Evolutionary conservation across 176 grass and related monocot genomes (phyloP).

Genomic region (Ensete ventricosum): DNA sequence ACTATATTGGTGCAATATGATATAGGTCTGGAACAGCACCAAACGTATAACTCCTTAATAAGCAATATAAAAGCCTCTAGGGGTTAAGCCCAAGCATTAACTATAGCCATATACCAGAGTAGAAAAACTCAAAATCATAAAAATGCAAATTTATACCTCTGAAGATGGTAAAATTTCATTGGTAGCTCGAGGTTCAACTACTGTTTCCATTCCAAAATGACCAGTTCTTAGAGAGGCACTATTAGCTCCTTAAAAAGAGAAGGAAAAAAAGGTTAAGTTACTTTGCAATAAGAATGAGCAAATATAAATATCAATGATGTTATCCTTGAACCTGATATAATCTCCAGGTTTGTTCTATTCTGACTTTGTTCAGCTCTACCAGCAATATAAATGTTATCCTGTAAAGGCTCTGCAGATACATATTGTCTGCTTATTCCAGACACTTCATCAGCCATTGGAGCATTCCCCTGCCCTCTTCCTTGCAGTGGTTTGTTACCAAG

Average conservation of each 20-base stretch:
- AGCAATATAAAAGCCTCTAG: not conserved
- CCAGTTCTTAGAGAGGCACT: conserved; percentile 16
- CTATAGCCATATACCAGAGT: not conserved
- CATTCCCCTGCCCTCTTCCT: conserved; percentile 6
- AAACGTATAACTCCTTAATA: too few relatives aligned
- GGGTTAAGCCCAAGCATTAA: not conserved
- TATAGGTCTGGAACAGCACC: too few relatives aligned
- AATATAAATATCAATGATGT: not conserved
- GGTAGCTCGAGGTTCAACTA: conserved; percentile 17
- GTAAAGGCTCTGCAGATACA: conserved; percentile 19
- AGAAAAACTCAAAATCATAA: not conserved
- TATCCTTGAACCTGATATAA: conserved; percentile 29
- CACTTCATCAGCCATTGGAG: conserved; percentile 26
- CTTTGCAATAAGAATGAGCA: conserved; percentile 2
- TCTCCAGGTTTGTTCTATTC: conserved; percentile 26
- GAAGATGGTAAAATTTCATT: conserved; percentile 27
- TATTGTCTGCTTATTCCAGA: conserved; percentile 28
- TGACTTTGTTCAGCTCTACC: conserved; percentile 31
- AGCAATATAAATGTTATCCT: conserved; percentile 7
- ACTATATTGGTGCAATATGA: too few relatives aligned
- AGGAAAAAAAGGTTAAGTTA: not conserved
- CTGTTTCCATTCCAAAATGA: conserved; percentile 19
- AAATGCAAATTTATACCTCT: conserved; percentile 29
- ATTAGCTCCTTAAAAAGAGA: conserved; percentile 18
- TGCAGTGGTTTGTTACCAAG: conserved; percentile 11